Evolutionary conservation across 108 stramenopile genomes (phyloP).

Genomic region (Nitzschia putrida): DNA sequence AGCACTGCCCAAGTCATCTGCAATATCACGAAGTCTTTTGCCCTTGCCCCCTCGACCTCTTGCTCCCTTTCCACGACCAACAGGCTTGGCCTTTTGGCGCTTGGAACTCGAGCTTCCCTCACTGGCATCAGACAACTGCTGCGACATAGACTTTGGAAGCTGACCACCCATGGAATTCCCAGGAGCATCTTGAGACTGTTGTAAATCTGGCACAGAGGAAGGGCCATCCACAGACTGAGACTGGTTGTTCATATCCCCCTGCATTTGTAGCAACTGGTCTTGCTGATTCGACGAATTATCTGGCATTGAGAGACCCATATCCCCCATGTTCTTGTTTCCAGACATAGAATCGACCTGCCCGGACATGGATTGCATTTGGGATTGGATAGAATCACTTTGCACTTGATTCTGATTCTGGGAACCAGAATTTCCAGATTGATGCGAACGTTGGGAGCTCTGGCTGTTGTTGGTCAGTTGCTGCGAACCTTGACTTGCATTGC

Average conservation of each 20-base stretch:
- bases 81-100: slow-evolving; percentile 4
- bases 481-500: slow-evolving; percentile 19
- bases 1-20: slow-evolving; percentile 27
- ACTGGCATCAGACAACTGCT: slow-evolving; percentile 14
- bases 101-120: slow-evolving; percentile 26
- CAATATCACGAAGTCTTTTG: slow-evolving; percentile 40
- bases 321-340: slow-evolving; percentile 9
- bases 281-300: slow-evolving; percentile 4
- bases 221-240: background rate
- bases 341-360: background rate
- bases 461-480: slow-evolving; percentile 26
- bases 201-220: background rate
- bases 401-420: slow-evolving; percentile 21
- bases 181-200: slow-evolving; percentile 13
- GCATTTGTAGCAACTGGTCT: slow-evolving; percentile 15
- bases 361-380: slow-evolving; percentile 11
- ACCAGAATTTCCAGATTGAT: background rate
- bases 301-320: slow-evolving; percentile 14
- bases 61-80: slow-evolving; percentile 18
- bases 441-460: slow-evolving; percentile 11
- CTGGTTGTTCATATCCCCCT: slow-evolving; percentile 12
- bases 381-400: too few relatives aligned
- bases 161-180: background rate
- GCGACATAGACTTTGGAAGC: background rate
- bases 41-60: slow-evolving; percentile 41